Conservation (phyloP, 257 asterid genomes). For the Solanum paucissectum region DNA sequence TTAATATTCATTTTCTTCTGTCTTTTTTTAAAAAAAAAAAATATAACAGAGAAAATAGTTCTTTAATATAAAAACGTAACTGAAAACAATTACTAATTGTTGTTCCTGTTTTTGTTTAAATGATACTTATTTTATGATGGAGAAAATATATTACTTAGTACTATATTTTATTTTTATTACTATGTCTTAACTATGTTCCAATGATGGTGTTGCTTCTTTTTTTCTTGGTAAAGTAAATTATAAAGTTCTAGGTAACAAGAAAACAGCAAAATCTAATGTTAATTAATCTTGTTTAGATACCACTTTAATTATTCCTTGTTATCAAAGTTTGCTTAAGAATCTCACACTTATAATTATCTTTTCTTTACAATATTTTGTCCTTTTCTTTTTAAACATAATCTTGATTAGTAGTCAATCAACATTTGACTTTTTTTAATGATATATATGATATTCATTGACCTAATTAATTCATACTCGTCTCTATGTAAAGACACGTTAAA, state of each 20-base stretch:
- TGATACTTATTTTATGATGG: neutral
- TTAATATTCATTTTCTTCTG: neutral
- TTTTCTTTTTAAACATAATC: neutral
- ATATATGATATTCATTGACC: neutral
- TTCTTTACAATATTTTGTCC: neutral
- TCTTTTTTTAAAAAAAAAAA: no score
- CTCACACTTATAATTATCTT: neutral
- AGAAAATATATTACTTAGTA: neutral
- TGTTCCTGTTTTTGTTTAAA: accelerated
- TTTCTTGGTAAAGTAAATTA: neutral
- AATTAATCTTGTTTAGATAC: neutral
- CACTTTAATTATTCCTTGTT: neutral
- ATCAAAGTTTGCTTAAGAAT: neutral
- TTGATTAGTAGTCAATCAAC: neutral
- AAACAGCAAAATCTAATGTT: neutral
- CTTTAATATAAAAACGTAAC: neutral
- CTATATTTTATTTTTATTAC: no score
- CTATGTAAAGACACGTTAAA: neutral
- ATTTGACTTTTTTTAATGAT: neutral
- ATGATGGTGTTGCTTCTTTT: neutral
- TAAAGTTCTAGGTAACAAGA: neutral
- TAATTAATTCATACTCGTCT: neutral
- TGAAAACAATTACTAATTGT: neutral
- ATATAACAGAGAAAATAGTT: neutral
- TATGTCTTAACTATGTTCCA: neutral